These are phyloP conservation scores for Rossbeevera mucosa DNA, from an alignment of 768 basidiomycete genomes.

Conservation along the genomic window DNA sequence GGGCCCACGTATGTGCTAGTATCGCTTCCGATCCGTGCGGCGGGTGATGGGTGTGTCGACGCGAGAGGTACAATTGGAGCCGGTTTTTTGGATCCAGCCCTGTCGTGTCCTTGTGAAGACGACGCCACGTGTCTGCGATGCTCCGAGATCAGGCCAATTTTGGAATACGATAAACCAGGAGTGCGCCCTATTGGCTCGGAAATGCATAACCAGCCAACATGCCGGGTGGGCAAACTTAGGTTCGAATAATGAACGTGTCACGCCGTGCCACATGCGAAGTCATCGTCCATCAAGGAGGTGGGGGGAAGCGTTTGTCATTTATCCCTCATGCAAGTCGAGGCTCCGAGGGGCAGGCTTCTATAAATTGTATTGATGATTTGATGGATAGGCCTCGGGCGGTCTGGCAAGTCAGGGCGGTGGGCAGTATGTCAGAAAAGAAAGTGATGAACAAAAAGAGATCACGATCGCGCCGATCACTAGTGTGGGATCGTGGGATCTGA, in stretches of 20 bases:
- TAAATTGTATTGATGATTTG: constrained; percentile 7
- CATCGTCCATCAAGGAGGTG: neutral
- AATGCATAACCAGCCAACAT: neutral
- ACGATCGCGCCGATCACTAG: neutral
- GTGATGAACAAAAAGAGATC: neutral
- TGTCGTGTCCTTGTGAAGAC: too few relatives aligned
- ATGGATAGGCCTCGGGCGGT: neutral
- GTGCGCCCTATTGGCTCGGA: neutral
- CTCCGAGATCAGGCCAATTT: neutral
- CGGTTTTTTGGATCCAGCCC: too few relatives aligned
- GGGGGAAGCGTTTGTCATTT: neutral
- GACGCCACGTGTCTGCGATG: neutral
- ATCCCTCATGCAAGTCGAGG: neutral
- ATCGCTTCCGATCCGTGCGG: neutral
- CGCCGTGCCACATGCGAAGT: neutral
- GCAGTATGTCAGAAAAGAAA: constrained; percentile 3
- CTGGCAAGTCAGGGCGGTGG: constrained; percentile 9
- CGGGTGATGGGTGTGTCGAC: neutral
- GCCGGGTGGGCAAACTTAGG: constrained; percentile 5
- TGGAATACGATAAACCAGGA: neutral
- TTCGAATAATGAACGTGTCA: constrained; percentile 1
- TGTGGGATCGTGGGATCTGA: neutral
- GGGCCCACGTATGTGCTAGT: neutral
- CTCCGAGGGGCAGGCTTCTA: neutral
- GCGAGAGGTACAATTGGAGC: neutral